Evolutionary conservation across 2,329 filamentous ascomycete genomes (phyloP), one percentile per base, ranked within the genome.

Genomic region (Penicillium sp.): DNA sequence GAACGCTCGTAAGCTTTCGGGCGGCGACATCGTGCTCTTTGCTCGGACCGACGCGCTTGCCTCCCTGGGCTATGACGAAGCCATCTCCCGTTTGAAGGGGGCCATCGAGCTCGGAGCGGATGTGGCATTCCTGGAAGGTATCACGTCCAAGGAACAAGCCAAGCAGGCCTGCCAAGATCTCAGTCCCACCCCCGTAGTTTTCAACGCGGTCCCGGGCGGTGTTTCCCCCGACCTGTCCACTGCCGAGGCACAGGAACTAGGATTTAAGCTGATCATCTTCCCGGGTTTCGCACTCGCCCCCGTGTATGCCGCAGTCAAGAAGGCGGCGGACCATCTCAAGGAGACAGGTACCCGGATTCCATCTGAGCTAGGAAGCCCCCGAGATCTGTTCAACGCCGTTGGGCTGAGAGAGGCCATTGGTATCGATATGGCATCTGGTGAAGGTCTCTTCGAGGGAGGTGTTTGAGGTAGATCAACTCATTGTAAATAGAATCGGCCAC

Each of bases 171-270:
- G 52, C 15, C 18, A 54, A 19, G 52, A 58, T 31, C 48, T 66
- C 9, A 45, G 28, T 4, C 53, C 53, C 2, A 58, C 48, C 11
- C 60, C 61, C 2, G 47, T 64, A 7, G 42, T 68, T 7, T 50
- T 67, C 25, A 69, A 68, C 37, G 56, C 59, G 33, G 64, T 67
- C 9, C 48, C 59, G 10, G 53, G 59, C 20, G 63, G 62, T 1
- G 43, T 54, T 3, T 60, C 56, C 11, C 64, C 64, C 1, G 35
- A 54, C n/a, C 41, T 58, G 6, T 52, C 61, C 1, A 51, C 52
- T 2, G 41, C 53, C 4, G 57, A 65, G 30, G 62, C 61, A 3
- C 32, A 50, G 15, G 48, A 58, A 25, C 45, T 66, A 23, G 64
- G 63, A 2, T 67, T 64, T 36, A 43, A 50, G 9, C 47, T 65